These are phyloP conservation scores for Chloris gayana DNA, from an alignment of 176 grass and related monocot genomes.

Conservation along the genomic window DNA sequence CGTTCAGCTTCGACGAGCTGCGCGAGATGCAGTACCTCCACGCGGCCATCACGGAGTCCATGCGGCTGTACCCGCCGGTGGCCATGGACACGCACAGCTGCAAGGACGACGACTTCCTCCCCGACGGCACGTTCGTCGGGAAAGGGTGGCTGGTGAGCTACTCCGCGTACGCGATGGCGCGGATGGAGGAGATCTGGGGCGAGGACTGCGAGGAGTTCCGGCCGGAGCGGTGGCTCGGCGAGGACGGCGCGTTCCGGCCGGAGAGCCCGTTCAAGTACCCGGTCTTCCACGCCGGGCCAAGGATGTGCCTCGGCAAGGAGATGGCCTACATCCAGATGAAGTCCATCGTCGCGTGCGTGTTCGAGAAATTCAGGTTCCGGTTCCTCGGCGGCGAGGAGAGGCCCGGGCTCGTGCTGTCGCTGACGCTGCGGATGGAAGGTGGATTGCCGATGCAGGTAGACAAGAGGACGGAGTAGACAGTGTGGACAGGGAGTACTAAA, in stretches of 20 bases:
- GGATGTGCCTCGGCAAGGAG: conserved; percentile 53
- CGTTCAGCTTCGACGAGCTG: conserved; percentile 37
- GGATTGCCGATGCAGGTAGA: background rate
- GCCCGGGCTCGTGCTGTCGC: background rate
- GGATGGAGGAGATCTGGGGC: conserved; percentile 36
- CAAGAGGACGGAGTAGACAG: background rate
- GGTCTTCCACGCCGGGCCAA: conserved; percentile 46
- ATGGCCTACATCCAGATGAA: conserved; percentile 35
- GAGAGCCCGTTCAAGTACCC: conserved; percentile 37
- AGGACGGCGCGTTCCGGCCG: conserved; percentile 29
- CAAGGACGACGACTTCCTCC: conserved; percentile 38
- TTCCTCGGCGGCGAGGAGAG: background rate
- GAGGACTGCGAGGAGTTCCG: conserved; percentile 37
- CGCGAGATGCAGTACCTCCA: conserved; percentile 47
- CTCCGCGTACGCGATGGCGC: conserved; percentile 33
- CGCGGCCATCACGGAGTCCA: conserved; percentile 41
- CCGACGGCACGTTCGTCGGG: conserved; percentile 35
- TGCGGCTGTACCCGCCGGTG: conserved; percentile 43
- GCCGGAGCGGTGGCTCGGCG: conserved; percentile 44
- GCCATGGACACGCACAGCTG: conserved; percentile 19
- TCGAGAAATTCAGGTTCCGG: background rate
- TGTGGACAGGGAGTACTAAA: background rate
- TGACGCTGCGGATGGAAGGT: background rate
- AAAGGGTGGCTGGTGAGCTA: conserved; percentile 37
- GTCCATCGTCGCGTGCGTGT: conserved; percentile 7